Conservation (phyloP, 495 filamentous ascomycete species). For the Thermothielavioides terrestris region DNA sequence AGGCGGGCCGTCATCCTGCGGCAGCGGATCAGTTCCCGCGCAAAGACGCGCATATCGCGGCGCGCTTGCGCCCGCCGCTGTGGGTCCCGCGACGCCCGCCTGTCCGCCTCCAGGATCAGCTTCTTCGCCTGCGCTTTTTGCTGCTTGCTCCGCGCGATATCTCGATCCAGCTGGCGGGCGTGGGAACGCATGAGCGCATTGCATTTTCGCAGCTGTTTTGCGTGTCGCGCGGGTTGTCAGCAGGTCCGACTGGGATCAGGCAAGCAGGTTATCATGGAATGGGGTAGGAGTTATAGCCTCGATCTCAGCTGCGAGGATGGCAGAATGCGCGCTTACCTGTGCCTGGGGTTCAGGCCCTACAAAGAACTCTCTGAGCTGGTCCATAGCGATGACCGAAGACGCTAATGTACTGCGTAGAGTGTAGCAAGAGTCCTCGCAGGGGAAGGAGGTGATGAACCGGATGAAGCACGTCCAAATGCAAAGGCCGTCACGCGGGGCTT, state of each 20-base stretch:
- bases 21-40: slow-evolving; percentile 74
- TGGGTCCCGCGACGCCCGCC: slow-evolving; percentile 72
- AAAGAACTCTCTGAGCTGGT: slow-evolving; percentile 77
- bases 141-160: no score
- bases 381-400: no score
- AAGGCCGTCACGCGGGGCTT: no score
- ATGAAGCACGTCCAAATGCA: no score
- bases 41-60: slow-evolving; percentile 74
- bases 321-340: slow-evolving; percentile 59
- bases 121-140: no score
- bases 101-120: slow-evolving; percentile 68
- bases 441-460: no score
- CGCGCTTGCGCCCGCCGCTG: slow-evolving; percentile 65
- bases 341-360: slow-evolving; percentile 86
- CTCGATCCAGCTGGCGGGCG: slow-evolving; percentile 82
- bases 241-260: no score
- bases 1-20: slow-evolving; percentile 67
- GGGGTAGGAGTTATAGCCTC: no score
- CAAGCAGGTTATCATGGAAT: neutral
- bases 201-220: slow-evolving; percentile 79
- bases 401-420: no score
- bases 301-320: no score
- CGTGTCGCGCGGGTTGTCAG: slow-evolving; percentile 1
- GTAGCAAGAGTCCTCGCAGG: no score
- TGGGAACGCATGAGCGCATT: slow-evolving; percentile 85